A percentile compares a stretch with the other conserved stretches of the same genome.
Evolutionary conservation across 331 rosid species (phyloP).

Genomic region (Malus hybrid): DNA sequence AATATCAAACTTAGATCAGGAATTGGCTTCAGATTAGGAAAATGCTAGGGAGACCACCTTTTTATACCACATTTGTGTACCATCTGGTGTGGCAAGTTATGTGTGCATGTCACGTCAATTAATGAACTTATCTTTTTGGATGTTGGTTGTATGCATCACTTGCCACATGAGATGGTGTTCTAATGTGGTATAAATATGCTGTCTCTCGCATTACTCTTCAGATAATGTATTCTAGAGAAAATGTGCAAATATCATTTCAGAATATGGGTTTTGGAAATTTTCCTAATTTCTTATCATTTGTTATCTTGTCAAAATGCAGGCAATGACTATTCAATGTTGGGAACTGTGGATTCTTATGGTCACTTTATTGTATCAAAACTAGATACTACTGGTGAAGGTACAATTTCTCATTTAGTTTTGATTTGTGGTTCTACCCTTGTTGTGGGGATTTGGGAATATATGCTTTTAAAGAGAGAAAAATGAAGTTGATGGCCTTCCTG

Average conservation of each 20-base stretch:
- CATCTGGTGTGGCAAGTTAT: no score
- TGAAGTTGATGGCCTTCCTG: background rate
- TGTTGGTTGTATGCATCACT: no score
- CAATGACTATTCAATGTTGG: slow-evolving; percentile 51
- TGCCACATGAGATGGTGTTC: no score
- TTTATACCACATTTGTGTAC: no score
- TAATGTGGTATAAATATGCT: no score
- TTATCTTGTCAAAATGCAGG: slow-evolving; percentile 34
- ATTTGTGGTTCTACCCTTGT: background rate
- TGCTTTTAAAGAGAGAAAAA: background rate
- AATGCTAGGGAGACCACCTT: no score
- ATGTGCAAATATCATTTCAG: background rate
- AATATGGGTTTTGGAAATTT: background rate
- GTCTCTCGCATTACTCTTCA: no score
- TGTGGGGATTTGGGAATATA: background rate
- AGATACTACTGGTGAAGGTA: slow-evolving; percentile 61
- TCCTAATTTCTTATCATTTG: background rate
- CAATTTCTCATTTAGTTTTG: background rate
- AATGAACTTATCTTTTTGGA: no score
- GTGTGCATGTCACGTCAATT: no score
- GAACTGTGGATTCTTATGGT: slow-evolving; percentile 87
- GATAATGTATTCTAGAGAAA: background rate
- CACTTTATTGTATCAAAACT: slow-evolving; percentile 82
- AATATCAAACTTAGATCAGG: no score
- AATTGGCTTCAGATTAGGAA: no score